These are phyloP conservation scores for Penicillium bovifimosum DNA, from an alignment of 495 filamentous ascomycete species.

Conservation along the genomic window DNA sequence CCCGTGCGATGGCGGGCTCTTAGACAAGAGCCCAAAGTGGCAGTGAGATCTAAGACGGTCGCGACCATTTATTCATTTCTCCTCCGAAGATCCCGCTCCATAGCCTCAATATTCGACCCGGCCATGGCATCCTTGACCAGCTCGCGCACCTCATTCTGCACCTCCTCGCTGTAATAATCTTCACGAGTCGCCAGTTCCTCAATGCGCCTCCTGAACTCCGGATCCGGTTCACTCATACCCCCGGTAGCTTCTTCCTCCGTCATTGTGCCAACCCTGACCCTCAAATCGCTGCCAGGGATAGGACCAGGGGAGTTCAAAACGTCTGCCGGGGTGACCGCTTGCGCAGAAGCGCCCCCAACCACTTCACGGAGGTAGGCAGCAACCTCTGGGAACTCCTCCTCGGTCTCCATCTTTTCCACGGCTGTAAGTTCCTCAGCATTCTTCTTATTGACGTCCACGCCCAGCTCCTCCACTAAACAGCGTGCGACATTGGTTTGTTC, in stretches of 20 bases:
- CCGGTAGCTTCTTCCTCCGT: constrained; percentile 51
- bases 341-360: constrained; percentile 28
- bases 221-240: constrained; percentile 49
- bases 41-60: neutral
- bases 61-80: constrained; percentile 45
- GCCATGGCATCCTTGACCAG: constrained; percentile 66
- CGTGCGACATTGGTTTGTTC: constrained; percentile 73
- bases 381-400: constrained; percentile 64
- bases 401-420: constrained; percentile 61
- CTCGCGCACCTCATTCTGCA: constrained; percentile 61
- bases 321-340: constrained; percentile 10
- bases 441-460: constrained; percentile 54
- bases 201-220: constrained; percentile 67
- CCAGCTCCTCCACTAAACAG: constrained; percentile 74
- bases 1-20: neutral
- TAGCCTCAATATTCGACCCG: constrained; percentile 42
- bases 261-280: constrained; percentile 61
- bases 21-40: neutral
- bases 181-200: constrained; percentile 68
- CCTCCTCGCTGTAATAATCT: constrained; percentile 65
- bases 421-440: constrained; percentile 67
- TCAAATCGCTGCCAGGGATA: constrained; percentile 56
- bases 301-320: constrained; percentile 43
- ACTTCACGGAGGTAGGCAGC: constrained; percentile 58
- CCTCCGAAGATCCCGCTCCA: constrained; percentile 57